Conservation (phyloP, 2,329 filamentous ascomycete genomes). For the Geoglossum cookeanum region DNA sequence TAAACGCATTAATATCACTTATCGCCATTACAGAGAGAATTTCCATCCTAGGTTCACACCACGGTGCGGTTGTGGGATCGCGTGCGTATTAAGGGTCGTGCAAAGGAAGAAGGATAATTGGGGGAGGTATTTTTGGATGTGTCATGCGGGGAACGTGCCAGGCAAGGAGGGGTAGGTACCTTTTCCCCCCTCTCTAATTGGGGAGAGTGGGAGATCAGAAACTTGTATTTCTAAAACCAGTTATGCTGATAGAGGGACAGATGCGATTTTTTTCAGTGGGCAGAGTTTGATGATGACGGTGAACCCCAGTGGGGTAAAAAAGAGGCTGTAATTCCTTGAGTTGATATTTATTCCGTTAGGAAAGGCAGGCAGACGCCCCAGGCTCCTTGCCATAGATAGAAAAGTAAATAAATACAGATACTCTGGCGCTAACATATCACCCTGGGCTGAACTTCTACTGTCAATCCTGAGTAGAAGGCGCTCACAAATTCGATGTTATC, state of each 20-base stretch:
- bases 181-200: too few species aligned
- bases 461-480: too few species aligned
- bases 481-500: too few species aligned
- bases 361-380: too few species aligned
- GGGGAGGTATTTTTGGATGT: constrained; percentile 89
- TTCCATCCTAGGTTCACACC: constrained; percentile 66
- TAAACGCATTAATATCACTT: constrained; percentile 81
- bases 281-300: constrained; percentile 70
- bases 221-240: not conserved
- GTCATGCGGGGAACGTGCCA: constrained; percentile 54
- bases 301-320: not conserved
- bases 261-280: constrained; percentile 72
- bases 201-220: too few species aligned
- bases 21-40: constrained; percentile 61
- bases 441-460: too few species aligned
- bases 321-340: not conserved
- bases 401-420: too few species aligned
- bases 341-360: too few species aligned
- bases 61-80: constrained; percentile 53
- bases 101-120: constrained; percentile 58
- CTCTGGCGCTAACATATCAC: too few species aligned
- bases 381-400: too few species aligned
- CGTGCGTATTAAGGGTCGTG: constrained; percentile 54
- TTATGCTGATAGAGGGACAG: constrained; percentile 23
- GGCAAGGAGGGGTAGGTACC: constrained; percentile 30